Evolutionary conservation across 805 yeast genomes (phyloP), one percentile per base, ranked within the genome.

Genomic region (Metschnikowia hibisci): DNA sequence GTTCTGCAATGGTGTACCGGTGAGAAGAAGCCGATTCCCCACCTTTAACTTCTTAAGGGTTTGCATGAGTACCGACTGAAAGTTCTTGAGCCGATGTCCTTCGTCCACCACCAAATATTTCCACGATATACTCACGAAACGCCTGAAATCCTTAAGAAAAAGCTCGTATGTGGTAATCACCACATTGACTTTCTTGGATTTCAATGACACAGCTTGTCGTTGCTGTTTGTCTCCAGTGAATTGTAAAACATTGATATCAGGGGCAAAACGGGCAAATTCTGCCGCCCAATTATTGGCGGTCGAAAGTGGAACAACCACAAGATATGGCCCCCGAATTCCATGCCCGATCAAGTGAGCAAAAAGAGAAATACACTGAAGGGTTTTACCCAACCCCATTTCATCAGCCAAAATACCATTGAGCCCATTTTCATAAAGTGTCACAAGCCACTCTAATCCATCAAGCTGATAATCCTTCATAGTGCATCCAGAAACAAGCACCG

Each of bases 1-100:
- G 60, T 91, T 91, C 61, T 91, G 99, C 41, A 91, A 69, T 0
- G 99, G 98, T 0, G 99, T 91, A n/a, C 99, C 99, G 0, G 99
- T 91, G 11, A 91, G 66, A 22, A 91, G 67, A 36, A 91, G 67
- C 48, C 96, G 69, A 57, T 91, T 91, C 1, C 79, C 71, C 0
- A 84, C 81, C 12, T 76, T 68, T 30, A 87, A 72, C 49, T 73
- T 74, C 55, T 87, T 90, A 52, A 91, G 72, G 47, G 81, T 81
- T 42, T 74, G 74, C 40, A 91, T 82, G 47, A 91, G 69, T 51
- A 80, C 69, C 62, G 96, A 87, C 53, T 90, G 80, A 50, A 82
- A 75, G 60, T 91, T 91, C 57, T 91, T 93, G 52, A 91, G 69
- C 31, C 99, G 71, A 62, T 91, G 99, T 6, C 98, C 99, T 63